phyloP scores from a whole-genome alignment of 768 basidiomycete genomes.

The Lyophyllum semitale region DNA sequence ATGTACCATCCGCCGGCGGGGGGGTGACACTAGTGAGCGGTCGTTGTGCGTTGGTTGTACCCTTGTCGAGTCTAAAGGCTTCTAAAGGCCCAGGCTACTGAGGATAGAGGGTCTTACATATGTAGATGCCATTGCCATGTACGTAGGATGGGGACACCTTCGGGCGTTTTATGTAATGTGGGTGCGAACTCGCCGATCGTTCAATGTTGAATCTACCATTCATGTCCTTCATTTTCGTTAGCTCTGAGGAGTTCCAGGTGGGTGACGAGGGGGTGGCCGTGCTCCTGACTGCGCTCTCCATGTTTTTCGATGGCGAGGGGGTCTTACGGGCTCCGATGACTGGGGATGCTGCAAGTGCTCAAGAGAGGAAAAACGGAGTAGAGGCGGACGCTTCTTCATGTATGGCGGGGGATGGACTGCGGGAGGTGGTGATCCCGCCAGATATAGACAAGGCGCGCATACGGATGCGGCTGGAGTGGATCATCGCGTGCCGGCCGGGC shows the following conservation, averaged over 20 bases:
- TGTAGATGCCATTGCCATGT: too few relatives aligned
- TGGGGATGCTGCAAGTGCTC: neutral
- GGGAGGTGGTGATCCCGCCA: constrained; percentile 1
- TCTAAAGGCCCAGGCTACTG: too few relatives aligned
- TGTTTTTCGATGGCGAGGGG: constrained; percentile 11
- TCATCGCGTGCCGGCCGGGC: constrained; percentile 70
- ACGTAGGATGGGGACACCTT: too few relatives aligned
- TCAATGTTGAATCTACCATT: too few relatives aligned
- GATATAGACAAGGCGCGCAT: constrained; percentile 59
- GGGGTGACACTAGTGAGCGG: too few relatives aligned
- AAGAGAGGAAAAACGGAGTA: neutral
- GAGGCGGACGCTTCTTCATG: neutral
- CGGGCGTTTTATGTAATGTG: too few relatives aligned
- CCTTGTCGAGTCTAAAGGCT: too few relatives aligned
- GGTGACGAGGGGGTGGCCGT: constrained; percentile 16
- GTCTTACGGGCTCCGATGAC: neutral
- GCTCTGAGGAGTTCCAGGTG: neutral
- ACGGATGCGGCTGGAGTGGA: constrained; percentile 80
- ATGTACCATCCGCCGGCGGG: too few relatives aligned
- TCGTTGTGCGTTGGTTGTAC: too few relatives aligned
- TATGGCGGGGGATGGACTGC: neutral
- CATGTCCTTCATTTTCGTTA: too few relatives aligned
- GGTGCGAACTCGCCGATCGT: too few relatives aligned
- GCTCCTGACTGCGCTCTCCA: constrained; percentile 10
- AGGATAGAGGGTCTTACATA: too few relatives aligned